Conservation (phyloP, 225 moss, liverwort and hornwort genomes). For the Lunularia cruciata region DNA sequence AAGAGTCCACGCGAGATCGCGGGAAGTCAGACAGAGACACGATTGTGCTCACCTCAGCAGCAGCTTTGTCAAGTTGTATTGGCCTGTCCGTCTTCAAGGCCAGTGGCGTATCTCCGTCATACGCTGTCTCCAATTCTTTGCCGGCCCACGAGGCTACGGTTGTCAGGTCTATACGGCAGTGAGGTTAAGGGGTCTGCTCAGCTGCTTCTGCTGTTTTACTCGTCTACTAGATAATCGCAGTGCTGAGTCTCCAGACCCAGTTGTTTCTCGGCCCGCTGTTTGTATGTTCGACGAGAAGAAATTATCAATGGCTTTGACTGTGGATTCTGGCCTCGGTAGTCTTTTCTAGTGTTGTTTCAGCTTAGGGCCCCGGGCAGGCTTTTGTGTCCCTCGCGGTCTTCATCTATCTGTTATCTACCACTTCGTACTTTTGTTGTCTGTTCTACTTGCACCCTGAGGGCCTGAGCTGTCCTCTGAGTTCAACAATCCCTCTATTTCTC, state of each 20-base stretch:
- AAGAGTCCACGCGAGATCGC: slow-evolving; percentile 17
- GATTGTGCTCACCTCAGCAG: not conserved
- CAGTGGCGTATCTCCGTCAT: not conserved
- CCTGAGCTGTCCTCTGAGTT: slow-evolving; percentile 14
- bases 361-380: too few species aligned
- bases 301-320: too few species aligned
- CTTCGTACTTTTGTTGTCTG: slow-evolving; percentile 16
- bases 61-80: not conserved
- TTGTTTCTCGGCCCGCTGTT: too few species aligned
- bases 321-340: too few species aligned
- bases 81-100: slow-evolving; percentile 5
- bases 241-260: too few species aligned
- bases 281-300: too few species aligned
- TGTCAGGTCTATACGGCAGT: too few species aligned
- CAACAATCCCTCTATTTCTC: not conserved
- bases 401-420: not conserved
- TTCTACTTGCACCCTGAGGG: not conserved
- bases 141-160: not conserved
- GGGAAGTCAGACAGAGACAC: not conserved
- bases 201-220: too few species aligned
- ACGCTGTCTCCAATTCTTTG: not conserved
- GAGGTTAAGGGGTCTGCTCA: too few species aligned
- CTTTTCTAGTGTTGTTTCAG: too few species aligned
- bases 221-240: too few species aligned
- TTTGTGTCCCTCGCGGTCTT: not conserved